Percentiles rank a stretch among this genome's conserved stretches.
These are phyloP conservation scores for Nakazawaea peltata DNA, from an alignment of 805 yeast genomes.

Conservation along the genomic window DNA sequence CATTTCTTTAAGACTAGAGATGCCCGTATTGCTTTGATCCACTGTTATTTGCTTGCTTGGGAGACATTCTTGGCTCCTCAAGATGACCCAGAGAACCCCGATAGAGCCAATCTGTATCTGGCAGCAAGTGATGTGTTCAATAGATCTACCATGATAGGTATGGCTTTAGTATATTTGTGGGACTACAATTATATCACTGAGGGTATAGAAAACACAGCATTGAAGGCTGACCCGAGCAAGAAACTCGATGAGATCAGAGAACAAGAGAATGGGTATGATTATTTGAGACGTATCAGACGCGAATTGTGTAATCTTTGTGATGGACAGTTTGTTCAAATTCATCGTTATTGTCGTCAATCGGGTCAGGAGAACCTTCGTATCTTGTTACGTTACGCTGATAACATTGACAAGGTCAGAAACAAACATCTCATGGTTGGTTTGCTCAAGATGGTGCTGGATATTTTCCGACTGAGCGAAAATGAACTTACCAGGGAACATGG, in stretches of 20 bases:
- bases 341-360: slow-evolving; percentile 20
- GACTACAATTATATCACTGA: slow-evolving; percentile 37
- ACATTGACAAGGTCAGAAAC: slow-evolving; percentile 29
- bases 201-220: slow-evolving; percentile 35
- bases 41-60: slow-evolving; percentile 52
- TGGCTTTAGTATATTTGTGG: slow-evolving; percentile 40
- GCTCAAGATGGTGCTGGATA: slow-evolving; percentile 33
- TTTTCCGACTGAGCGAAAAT: slow-evolving; percentile 38
- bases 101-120: not conserved
- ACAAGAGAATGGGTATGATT: slow-evolving; percentile 41
- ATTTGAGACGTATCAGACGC: slow-evolving; percentile 38
- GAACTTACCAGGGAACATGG: slow-evolving; percentile 51
- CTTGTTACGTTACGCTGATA: slow-evolving; percentile 31
- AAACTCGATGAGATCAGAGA: slow-evolving; percentile 19
- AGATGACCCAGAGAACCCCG: slow-evolving; percentile 18
- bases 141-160: slow-evolving; percentile 33
- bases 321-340: slow-evolving; percentile 22
- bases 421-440: slow-evolving; percentile 50
- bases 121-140: slow-evolving; percentile 30
- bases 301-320: slow-evolving; percentile 29
- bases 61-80: slow-evolving; percentile 55
- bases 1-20: slow-evolving; percentile 41
- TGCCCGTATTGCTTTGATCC: slow-evolving; percentile 48
- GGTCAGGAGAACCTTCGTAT: slow-evolving; percentile 33
- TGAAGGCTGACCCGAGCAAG: slow-evolving; percentile 17